These are phyloP conservation scores for Rhododendron molle DNA, from an alignment of 148 eudicot genomes.

Conservation along the genomic window DNA sequence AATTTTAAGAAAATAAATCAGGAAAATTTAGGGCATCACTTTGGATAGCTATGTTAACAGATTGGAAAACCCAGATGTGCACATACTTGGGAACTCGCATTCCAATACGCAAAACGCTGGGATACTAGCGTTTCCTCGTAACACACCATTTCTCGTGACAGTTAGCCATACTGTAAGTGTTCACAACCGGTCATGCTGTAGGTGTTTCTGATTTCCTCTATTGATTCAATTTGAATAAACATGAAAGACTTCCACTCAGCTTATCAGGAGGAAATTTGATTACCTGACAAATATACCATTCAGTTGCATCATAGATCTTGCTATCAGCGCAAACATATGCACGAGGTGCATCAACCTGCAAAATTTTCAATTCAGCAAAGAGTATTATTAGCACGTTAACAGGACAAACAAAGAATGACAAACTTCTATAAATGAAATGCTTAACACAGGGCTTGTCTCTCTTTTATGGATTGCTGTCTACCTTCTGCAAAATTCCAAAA, in stretches of 20 bases:
- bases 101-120: not conserved
- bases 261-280: not conserved
- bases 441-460: not conserved
- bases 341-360: conserved; percentile 79
- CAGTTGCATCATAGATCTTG: conserved; percentile 79
- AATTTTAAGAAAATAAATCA: not conserved
- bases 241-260: not conserved
- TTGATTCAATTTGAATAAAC: not conserved
- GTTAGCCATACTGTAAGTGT: not conserved
- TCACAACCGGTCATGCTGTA: not conserved
- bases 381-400: not conserved
- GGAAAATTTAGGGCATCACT: not conserved
- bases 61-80: not conserved
- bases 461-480: conserved; percentile 15
- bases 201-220: not conserved
- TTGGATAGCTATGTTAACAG: not conserved
- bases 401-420: not conserved
- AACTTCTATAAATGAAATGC: conserved; percentile 3
- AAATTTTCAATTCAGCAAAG: not conserved
- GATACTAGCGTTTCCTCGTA: not conserved
- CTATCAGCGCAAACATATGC: conserved; percentile 93
- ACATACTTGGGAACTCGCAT: not conserved
- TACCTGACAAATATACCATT: conserved; percentile 99
- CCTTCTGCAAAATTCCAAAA: conserved; percentile 89
- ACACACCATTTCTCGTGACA: not conserved